Evolutionary conservation across 352 stramenopile genomes (phyloP).

Genomic region (Phytopythium kandeliae): DNA sequence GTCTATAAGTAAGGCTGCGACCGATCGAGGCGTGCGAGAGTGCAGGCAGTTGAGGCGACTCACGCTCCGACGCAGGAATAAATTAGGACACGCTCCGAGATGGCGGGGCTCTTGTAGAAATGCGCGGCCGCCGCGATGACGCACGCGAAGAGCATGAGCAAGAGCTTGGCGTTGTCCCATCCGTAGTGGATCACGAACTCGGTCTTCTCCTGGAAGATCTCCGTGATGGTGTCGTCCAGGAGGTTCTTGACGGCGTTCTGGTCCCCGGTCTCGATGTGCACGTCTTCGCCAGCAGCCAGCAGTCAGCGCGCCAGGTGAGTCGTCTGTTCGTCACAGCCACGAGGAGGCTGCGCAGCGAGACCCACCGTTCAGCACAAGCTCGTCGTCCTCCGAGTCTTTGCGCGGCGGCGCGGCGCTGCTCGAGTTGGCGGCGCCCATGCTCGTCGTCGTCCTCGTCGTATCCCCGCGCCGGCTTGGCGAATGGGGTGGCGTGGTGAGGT

Average conservation of each 20-base stretch:
- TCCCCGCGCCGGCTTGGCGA: constrained; percentile 1
- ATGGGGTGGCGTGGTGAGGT: constrained; percentile 16
- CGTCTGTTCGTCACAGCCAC: no score
- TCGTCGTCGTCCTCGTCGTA: background rate
- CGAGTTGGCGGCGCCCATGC: constrained; percentile 29
- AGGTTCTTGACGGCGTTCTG: constrained; percentile 86
- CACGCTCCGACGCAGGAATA: constrained; percentile 66
- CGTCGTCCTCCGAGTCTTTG: constrained; percentile 50
- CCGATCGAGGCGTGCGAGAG: background rate
- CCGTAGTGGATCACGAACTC: constrained; percentile 63
- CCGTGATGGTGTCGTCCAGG: constrained; percentile 73
- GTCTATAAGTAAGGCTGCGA: background rate
- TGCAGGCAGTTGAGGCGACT: constrained; percentile 9
- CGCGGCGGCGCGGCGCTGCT: constrained; percentile 37
- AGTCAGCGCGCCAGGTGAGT: constrained; percentile 2
- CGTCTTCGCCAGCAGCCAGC: constrained; percentile 11
- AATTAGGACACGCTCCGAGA: constrained; percentile 62
- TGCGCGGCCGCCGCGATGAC: constrained; percentile 58
- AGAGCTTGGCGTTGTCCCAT: constrained; percentile 81
- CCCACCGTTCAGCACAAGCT: constrained; percentile 67
- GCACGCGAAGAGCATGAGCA: constrained; percentile 68
- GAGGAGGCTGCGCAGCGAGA: background rate
- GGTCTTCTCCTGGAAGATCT: constrained; percentile 61
- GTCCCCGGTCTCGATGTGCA: constrained; percentile 77
- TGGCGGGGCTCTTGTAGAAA: constrained; percentile 55